Base-by-base conservation (phyloP, 371 early-diverging fungal genomes). In the Rhizopus microsporus region DNA sequence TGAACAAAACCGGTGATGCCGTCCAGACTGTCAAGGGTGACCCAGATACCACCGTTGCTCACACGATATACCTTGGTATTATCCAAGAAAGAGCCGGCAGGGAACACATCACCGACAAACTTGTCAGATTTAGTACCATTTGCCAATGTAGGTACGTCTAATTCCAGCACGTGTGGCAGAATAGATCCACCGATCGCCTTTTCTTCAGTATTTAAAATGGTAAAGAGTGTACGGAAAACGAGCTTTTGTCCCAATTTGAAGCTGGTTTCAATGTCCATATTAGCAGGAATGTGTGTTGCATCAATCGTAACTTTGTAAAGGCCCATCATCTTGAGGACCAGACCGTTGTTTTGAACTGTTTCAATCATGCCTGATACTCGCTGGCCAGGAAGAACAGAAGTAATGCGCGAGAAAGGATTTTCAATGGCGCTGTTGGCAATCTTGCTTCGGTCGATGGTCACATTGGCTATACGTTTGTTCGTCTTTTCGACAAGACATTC, bases 241-340 rank as follows among this genome's bases (percentile, higher is more conserved):
- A 90, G 55, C 49, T 72, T 71, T 59, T 76, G 56, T 29, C 87
- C 86, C 13, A 76, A 51, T 48, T 83, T 84, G 71, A 76, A 87
- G 4, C 56, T 52, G 9, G 75, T 69, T 33, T 75, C 75, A 10
- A 84, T 57, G 32, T 86, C 76, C 17, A 69, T 55, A 23, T 58
- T 58, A 29, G 57, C 32, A 7, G 81, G 75, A 3, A 86, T 65
- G 54, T 92, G 91, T 39, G 78, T 70, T 23, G 68, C 57, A 59
- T 84, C 80, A 42, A 85, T 81, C 1, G 76, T 77, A 16, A 78
- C 75, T 12, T 79, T 81, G 34, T 91, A 88, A 38, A 88, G 72
- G 13, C 89, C 91, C 78, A 88, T 82, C 66, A 92, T 78, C 39
- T 82, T 78, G 52, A 85, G 65, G 15, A 68, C 43, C n/a, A 88